A percentile compares a stretch with the other conserved stretches of the same genome.
Evolutionary conservation across 306 rosid genomes (phyloP).

Genomic region (Cucumis cinereus): DNA sequence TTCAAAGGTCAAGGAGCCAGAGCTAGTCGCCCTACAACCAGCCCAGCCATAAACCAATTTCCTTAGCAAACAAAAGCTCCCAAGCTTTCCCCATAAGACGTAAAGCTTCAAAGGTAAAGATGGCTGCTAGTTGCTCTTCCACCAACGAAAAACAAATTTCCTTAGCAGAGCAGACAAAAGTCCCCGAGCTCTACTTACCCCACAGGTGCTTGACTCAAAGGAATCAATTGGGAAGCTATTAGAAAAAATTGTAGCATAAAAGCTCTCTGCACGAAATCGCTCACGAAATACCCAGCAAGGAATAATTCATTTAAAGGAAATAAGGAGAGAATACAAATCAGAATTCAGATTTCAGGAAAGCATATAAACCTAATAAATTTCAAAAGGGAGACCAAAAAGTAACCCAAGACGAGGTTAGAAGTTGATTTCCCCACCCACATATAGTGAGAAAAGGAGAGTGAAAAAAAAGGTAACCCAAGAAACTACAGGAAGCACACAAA

Average conservation of each 20-base stretch:
- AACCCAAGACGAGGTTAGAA: not conserved
- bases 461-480: not conserved
- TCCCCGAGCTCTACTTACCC: not conserved
- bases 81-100: not conserved
- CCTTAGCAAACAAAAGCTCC: not conserved
- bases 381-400: too few species aligned
- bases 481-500: not conserved
- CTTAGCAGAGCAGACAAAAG: not conserved
- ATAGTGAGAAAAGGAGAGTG: too few species aligned
- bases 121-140: not conserved
- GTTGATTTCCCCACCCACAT: too few species aligned
- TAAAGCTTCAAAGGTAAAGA: too few species aligned
- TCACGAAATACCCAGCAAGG: not conserved
- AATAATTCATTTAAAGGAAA: not conserved
- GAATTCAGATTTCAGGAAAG: not conserved
- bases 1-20: not conserved
- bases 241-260: not conserved
- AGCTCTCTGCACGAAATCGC: not conserved
- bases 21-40: not conserved
- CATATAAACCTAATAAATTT: not conserved
- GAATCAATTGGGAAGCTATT: not conserved
- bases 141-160: not conserved
- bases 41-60: not conserved
- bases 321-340: not conserved
- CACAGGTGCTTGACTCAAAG: not conserved